Evolutionary conservation across 768 basidiomycete species (phyloP), one percentile per base, ranked within the genome.

Genomic region (Suillus subluteus): DNA sequence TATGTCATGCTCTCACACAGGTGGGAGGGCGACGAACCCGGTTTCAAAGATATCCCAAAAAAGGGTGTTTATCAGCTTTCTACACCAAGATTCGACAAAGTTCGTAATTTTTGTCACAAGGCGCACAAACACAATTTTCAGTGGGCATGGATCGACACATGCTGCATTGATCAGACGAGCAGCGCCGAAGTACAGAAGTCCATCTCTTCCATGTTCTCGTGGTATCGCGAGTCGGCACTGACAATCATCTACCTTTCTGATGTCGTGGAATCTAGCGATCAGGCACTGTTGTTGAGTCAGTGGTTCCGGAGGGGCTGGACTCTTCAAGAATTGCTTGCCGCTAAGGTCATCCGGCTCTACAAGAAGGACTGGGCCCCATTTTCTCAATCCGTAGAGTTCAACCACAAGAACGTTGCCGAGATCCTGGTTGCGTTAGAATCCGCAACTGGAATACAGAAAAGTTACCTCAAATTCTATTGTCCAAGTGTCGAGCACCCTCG

Each of bases 111-210:
- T 58, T 75, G 75, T 50, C 62, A 62, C 30, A 64, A 68, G 46
- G 74, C 74, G 44, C 67, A 66, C 48, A 55, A 66, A n/a, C 58
- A 44, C 2, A 67, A 66, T 46, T 76, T 69, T 59, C 62, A 2
- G n/a, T 72, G 73, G 66, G 72, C 73, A 50, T 79, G 75, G 76
- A 70, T 70, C 55, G 77, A 78, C 18, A 76, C 76, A 1, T 76
- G 72, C 18, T 78, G 77, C 35, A 76, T 75, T 23, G 72, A 77
- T 41, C 74, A 76, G 52, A 40, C 64, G 13, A 78, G 74, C 58
- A 77, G 72, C 23, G 73, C 72, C 15, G 76, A 78, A 54, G 68
- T 77, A 3, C 72, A 74, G 18, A 76, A 78, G 44, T 72, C 77
- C 62, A 73, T 78, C 54, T 69, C 71, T n/a, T 73, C 72, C 59